phyloP scores from a whole-genome alignment of 495 filamentous ascomycete genomes.

The Lentithecium fluviatile region DNA sequence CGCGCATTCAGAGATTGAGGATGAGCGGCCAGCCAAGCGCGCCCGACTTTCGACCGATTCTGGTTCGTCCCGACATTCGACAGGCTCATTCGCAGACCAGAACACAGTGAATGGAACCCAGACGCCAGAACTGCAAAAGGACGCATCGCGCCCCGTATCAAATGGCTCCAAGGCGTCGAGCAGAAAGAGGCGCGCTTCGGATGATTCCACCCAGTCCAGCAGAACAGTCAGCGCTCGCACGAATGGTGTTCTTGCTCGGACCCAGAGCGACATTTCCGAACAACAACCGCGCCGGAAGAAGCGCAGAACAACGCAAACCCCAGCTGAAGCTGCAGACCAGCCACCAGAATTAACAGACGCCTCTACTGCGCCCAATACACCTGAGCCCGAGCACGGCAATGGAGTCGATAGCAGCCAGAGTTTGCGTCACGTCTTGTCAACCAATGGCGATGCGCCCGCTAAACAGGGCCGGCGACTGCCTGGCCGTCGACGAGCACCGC shows the following conservation, averaged over 20 bases:
- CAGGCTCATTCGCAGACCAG: conserved; percentile 3
- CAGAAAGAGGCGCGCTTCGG: conserved; percentile 26
- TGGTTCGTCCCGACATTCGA: conserved; percentile 23
- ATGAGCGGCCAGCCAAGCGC: conserved; percentile 34
- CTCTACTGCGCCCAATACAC: conserved; percentile 25
- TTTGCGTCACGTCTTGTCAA: conserved; percentile 23
- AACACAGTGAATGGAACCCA: conserved; percentile 11
- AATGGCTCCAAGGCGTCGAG: conserved; percentile 10
- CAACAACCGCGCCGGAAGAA: conserved; percentile 25
- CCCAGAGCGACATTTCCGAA: conserved; percentile 24
- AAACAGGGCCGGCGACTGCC: conserved; percentile 39
- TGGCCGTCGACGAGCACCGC: conserved; percentile 41
- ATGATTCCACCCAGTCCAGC: conserved; percentile 22
- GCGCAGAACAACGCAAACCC: conserved; percentile 14
- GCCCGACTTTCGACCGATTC: conserved; percentile 28
- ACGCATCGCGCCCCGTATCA: conserved; percentile 10
- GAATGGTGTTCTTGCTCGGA: conserved; percentile 22
- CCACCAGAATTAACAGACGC: conserved; percentile 33
- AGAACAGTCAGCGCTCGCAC: conserved; percentile 20
- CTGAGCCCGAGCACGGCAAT: conserved; percentile 29
- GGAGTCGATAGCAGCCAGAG: conserved; percentile 21
- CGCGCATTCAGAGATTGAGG: conserved; percentile 16
- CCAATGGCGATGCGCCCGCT: conserved; percentile 28
- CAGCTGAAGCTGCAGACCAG: conserved; percentile 10
- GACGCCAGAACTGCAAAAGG: conserved; percentile 2